Evolutionary conservation across 2,329 filamentous ascomycete genomes (phyloP).

Genomic region (Ophiostoma perfectum): DNA sequence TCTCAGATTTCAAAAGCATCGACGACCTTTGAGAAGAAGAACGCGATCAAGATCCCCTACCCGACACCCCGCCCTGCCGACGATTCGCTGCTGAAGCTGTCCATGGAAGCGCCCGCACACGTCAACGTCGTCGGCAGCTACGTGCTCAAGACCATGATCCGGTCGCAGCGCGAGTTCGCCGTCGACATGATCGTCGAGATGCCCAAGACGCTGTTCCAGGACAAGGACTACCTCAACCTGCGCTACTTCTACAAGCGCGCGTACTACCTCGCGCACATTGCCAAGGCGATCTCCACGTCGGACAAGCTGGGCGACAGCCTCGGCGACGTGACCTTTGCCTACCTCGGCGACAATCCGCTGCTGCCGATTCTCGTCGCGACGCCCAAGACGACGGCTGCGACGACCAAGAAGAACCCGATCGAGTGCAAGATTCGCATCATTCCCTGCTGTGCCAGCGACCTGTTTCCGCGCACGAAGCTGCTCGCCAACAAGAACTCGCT

Average conservation of each 20-base stretch:
- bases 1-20: conserved; percentile 62
- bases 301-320: conserved; percentile 49
- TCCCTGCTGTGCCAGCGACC: conserved; percentile 61
- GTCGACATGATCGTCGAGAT: conserved; percentile 87
- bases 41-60: conserved; percentile 72
- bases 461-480: conserved; percentile 69
- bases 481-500: conserved; percentile 65
- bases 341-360: conserved; percentile 67
- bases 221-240: conserved; percentile 90
- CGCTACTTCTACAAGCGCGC: conserved; percentile 93
- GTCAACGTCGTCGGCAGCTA: conserved; percentile 90
- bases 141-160: conserved; percentile 66
- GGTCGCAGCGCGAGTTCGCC: conserved; percentile 51
- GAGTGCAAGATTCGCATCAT: conserved; percentile 61
- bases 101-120: conserved; percentile 67
- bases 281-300: conserved; percentile 58
- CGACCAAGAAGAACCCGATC: conserved; percentile 30
- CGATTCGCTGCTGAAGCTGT: conserved; percentile 75
- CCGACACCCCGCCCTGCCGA: conserved; percentile 71
- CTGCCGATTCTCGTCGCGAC: conserved; percentile 57
- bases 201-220: conserved; percentile 73
- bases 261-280: conserved; percentile 81
- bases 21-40: conserved; percentile 59
- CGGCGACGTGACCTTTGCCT: conserved; percentile 57
- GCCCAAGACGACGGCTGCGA: conserved; percentile 28